These are phyloP conservation scores for Isabelozyma heimii DNA, from an alignment of 805 yeast genomes.

Conservation along the genomic window DNA sequence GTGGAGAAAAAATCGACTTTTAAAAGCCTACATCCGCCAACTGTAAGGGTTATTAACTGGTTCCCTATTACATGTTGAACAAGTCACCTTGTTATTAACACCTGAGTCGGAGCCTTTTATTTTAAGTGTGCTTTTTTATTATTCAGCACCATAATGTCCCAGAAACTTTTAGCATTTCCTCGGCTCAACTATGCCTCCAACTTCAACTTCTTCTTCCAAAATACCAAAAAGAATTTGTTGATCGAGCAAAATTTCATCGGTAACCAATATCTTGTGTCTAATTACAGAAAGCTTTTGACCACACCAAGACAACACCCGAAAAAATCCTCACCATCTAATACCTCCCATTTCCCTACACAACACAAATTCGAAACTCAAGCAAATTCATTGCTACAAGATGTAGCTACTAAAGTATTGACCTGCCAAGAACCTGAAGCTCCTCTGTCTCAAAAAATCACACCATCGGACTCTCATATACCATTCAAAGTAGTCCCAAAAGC, in stretches of 20 bases:
- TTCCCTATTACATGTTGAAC: neutral
- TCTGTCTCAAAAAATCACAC: slow-evolving; percentile 15
- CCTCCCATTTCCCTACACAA: neutral
- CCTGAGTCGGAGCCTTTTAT: no score
- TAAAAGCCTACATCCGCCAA: neutral
- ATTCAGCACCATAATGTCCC: neutral
- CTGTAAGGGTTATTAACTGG: neutral
- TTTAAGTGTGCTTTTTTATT: no score
- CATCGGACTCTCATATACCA: slow-evolving; percentile 42
- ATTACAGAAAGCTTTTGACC: slow-evolving; percentile 5
- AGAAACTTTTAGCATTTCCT: slow-evolving; percentile 8
- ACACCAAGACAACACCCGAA: slow-evolving; percentile 6
- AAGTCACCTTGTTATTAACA: neutral
- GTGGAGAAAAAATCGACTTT: neutral
- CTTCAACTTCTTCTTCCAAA: slow-evolving; percentile 37
- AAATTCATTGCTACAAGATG: slow-evolving; percentile 26
- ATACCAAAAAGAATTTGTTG: slow-evolving; percentile 26
- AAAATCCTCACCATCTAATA: neutral
- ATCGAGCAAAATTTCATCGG: slow-evolving; percentile 33
- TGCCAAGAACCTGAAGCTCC: slow-evolving; percentile 41
- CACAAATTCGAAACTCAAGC: neutral
- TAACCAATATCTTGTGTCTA: slow-evolving; percentile 22
- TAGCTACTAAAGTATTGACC: slow-evolving; percentile 42
- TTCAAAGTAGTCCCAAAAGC: slow-evolving; percentile 52
- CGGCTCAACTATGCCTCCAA: slow-evolving; percentile 21